Conservation (phyloP, 139 green algal genomes). For the Coccomyxa sp. region DNA sequence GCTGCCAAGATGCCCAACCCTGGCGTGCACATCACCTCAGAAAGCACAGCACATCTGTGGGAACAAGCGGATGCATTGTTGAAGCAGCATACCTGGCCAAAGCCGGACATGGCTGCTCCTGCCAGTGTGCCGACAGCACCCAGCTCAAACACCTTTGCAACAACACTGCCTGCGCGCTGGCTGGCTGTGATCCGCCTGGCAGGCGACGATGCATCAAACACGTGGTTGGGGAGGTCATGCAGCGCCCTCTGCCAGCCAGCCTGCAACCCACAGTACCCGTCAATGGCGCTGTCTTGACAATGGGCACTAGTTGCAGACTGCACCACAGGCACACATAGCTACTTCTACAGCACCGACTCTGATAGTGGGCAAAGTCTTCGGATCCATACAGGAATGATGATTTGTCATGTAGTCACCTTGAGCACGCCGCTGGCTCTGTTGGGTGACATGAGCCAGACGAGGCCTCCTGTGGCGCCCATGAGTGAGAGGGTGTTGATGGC, state of each 20-base stretch:
- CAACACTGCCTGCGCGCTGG: conserved; percentile 61
- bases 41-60: too few species aligned
- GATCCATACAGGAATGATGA: too few species aligned
- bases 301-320: conserved; percentile 29
- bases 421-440: conserved; percentile 66
- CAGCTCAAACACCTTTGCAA: conserved; percentile 83
- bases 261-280: not conserved
- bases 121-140: conserved; percentile 73
- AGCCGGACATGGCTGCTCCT: conserved; percentile 47
- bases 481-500: conserved; percentile 81
- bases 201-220: conserved; percentile 79
- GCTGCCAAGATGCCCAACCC: too few species aligned
- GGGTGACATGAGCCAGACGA: conserved; percentile 86
- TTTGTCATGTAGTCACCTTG: conserved; percentile 19
- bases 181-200: conserved; percentile 27
- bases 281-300: not conserved
- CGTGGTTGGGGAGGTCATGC: conserved; percentile 68
- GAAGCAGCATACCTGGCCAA: conserved; percentile 19
- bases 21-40: too few species aligned
- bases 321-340: too few species aligned
- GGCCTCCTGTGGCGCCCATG: conserved; percentile 68
- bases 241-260: conserved; percentile 80
- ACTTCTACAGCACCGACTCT: too few species aligned
- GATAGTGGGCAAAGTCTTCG: too few species aligned
- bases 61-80: too few species aligned